phyloP scores from a whole-genome alignment of 2,329 filamentous ascomycete genomes.

The Trichoderma breve region DNA sequence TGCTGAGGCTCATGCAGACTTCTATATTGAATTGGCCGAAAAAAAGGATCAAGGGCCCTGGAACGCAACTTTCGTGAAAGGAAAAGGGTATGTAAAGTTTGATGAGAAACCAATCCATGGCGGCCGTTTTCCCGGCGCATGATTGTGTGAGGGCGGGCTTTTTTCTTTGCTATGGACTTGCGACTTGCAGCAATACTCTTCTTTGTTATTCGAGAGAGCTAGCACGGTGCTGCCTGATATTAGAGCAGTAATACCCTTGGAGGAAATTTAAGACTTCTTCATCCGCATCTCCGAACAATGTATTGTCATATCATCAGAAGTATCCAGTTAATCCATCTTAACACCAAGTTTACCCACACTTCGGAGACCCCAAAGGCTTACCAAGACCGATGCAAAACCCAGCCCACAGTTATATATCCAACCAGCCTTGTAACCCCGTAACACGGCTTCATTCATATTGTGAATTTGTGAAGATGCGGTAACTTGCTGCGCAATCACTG shows the following conservation, averaged over 20 bases:
- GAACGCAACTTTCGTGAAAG: constrained; percentile 2
- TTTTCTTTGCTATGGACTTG: neutral
- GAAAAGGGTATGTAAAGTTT: constrained; percentile 2
- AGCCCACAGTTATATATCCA: neutral
- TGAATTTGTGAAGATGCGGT: neutral
- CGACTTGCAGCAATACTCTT: neutral
- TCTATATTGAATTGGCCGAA: neutral
- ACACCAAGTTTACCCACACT: neutral
- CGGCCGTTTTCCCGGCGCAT: neutral
- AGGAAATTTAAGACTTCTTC: neutral
- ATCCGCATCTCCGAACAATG: neutral
- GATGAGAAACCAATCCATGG: neutral
- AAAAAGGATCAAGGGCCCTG: neutral
- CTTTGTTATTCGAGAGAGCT: neutral
- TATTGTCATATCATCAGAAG: neutral
- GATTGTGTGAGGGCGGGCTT: too few relatives aligned
- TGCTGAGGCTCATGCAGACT: neutral
- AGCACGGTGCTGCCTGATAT: neutral
- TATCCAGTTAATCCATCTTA: neutral
- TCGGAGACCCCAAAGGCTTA: neutral
- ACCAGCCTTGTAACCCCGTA: neutral
- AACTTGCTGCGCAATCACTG: constrained; percentile 14
- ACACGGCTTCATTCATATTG: neutral
- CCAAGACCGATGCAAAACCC: neutral
- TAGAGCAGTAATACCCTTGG: neutral